Evolutionary conservation across 1,284 basidiomycete genomes (phyloP).

Genomic region (Naganishia sp.): DNA sequence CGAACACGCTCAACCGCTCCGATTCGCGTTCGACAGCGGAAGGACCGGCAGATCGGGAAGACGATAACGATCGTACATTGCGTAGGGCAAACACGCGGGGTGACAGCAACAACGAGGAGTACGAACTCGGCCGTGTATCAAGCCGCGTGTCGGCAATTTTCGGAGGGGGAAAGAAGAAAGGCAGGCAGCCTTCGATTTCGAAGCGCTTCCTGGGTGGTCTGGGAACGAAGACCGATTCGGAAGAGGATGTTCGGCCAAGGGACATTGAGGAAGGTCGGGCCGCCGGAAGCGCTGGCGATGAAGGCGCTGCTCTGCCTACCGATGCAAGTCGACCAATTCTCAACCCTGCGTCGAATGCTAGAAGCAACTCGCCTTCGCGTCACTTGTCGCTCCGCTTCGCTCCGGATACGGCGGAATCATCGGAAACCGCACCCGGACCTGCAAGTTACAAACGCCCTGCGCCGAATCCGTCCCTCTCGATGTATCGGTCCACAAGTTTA

Average conservation of each 20-base stretch:
- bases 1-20: background rate
- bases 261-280: slow-evolving; percentile 24
- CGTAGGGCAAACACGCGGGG: slow-evolving; percentile 9
- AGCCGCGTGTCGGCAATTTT: slow-evolving; percentile 19
- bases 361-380: slow-evolving; percentile 35
- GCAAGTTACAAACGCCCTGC: slow-evolving; percentile 46
- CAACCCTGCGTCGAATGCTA: slow-evolving; percentile 34
- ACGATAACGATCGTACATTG: background rate
- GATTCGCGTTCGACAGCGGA: background rate
- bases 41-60: slow-evolving; percentile 17
- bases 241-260: slow-evolving; percentile 3
- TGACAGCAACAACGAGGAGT: slow-evolving; percentile 3
- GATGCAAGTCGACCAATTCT: slow-evolving; percentile 24
- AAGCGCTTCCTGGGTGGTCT: slow-evolving; percentile 12
- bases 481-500: slow-evolving; percentile 46
- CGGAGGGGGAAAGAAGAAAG: slow-evolving; percentile 23
- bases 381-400: slow-evolving; percentile 45
- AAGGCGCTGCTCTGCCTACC: background rate
- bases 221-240: slow-evolving; percentile 7
- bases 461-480: slow-evolving; percentile 43
- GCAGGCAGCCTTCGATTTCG: slow-evolving; percentile 21
- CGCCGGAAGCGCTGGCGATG: background rate
- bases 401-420: slow-evolving; percentile 39
- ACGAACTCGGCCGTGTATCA: slow-evolving; percentile 9
- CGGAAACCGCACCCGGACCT: slow-evolving; percentile 46